Conservation (phyloP, 352 stramenopile species). For the Elongisporangium anandrum region DNA sequence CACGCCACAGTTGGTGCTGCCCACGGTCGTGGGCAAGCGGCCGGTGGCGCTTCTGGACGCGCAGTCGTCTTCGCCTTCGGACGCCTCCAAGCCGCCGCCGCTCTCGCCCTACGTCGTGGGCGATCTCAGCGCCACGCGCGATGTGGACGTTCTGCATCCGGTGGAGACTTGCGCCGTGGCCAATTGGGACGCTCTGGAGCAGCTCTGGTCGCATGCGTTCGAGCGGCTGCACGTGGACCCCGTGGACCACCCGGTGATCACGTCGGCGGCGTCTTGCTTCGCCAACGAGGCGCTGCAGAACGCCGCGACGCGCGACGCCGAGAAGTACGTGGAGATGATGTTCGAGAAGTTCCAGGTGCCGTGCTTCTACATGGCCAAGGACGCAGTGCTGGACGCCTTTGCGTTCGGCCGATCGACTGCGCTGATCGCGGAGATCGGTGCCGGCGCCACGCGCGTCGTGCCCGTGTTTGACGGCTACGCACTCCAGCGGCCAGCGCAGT, state of each 20-base stretch:
- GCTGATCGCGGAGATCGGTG: constrained; percentile 87
- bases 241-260: constrained; percentile 73
- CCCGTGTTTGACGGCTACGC: constrained; percentile 91
- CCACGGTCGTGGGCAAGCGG: constrained; percentile 57
- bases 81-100: constrained; percentile 9
- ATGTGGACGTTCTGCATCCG: constrained; percentile 57
- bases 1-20: constrained; percentile 87
- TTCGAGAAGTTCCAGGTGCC: constrained; percentile 90
- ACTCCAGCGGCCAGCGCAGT: constrained; percentile 70
- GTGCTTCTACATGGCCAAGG: constrained; percentile 89
- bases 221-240: constrained; percentile 60
- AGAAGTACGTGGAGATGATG: constrained; percentile 89
- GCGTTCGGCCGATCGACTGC: constrained; percentile 84
- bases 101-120: constrained; percentile 30
- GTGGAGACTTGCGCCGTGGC: constrained; percentile 53
- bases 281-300: constrained; percentile 62
- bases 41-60: constrained; percentile 1
- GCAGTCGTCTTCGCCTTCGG: constrained; percentile 1
- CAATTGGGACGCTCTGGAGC: constrained; percentile 86
- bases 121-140: constrained; percentile 46
- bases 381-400: constrained; percentile 89
- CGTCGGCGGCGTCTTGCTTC: constrained; percentile 68
- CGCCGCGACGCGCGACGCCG: constrained; percentile 45
- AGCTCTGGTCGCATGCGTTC: constrained; percentile 79
- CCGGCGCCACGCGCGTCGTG: constrained; percentile 79